Base-by-base conservation (phyloP, 1,139 yeast species). In the Pichia sp. region DNA sequence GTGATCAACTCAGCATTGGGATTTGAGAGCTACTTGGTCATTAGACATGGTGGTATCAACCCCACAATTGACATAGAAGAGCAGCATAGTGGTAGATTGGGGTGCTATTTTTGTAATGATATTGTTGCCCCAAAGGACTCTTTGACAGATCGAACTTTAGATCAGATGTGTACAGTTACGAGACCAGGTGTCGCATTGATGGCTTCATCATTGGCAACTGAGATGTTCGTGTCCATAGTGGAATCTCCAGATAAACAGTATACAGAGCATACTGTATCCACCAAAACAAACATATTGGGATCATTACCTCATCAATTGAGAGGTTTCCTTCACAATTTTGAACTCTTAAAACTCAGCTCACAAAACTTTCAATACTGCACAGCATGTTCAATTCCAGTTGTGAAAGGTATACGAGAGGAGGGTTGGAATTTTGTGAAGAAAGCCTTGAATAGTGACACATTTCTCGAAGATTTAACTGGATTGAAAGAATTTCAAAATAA, bases 111-210 rank as follows among this genome's bases (percentile, higher is more conserved):
- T 56, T 91, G 99, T 59, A 86, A 87, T 55, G 98, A 93, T 55
- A 87, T 91, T 8, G 88, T 87, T 33, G 96, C 96, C 0, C 98
- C 99, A 0, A 66, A 77, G 6, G 96, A 91, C 55, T 81, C 94
- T 43, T 62, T 85, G 14, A 69, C 85, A 0, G 94, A 87, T 52
- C 66, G 95, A 35, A 83, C 96, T 0, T 62, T 91, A 42, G 99
- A 91, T 59, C 97, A 91, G 57, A 91, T 91, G 96, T 91, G 99
- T 55, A 91, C 98, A 0, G 98, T 91, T 1, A 91, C 98, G 0
- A 65, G 98, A 30, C 98, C 99, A 0, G 98, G 99, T 0, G 88
- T 82, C 1, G 95, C 98, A 0, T 63, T 83, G 51, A 63, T 86
- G 59, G 97, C 98, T 0, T 73, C 95, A 0, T 76, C 96, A 0